Percentiles rank a stretch among this genome's conserved stretches.
Evolutionary conservation across 1,284 basidiomycete genomes (phyloP).

Genomic region (Apiotrichum veenhuisii): DNA sequence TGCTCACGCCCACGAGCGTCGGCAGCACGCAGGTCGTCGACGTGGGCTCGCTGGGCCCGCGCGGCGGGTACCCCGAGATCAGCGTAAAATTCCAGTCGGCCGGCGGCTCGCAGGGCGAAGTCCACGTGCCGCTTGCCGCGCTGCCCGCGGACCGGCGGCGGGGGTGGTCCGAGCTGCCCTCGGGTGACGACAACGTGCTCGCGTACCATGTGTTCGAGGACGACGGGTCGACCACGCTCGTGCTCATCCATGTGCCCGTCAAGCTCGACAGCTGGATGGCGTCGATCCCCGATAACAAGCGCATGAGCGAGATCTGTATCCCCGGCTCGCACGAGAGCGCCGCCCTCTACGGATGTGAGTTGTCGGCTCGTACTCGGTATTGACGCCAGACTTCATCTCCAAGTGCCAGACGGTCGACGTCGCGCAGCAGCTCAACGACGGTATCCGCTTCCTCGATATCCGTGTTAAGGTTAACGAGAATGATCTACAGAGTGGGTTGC

Average conservation of each 20-base stretch:
- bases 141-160: constrained; percentile 8
- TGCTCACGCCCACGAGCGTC: not conserved
- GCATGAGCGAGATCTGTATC: constrained; percentile 66
- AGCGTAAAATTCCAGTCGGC: not conserved
- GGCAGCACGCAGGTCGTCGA: not conserved
- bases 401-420: constrained; percentile 47
- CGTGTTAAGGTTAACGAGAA: constrained; percentile 66
- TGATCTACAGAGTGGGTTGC: constrained; percentile 44
- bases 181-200: constrained; percentile 1
- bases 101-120: not conserved
- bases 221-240: constrained; percentile 8
- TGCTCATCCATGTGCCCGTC: constrained; percentile 21
- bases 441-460: constrained; percentile 75
- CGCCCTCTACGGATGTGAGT: constrained; percentile 37
- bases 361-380: not conserved
- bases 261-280: constrained; percentile 30
- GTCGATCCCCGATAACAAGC: constrained; percentile 59
- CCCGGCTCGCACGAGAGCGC: constrained; percentile 58
- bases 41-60: constrained; percentile 4
- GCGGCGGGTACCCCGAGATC: constrained; percentile 11
- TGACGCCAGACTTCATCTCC: constrained; percentile 35
- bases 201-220: constrained; percentile 9
- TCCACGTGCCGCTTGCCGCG: constrained; percentile 5
- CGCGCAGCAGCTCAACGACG: constrained; percentile 43
- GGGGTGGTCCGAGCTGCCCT: constrained; percentile 10